Evolutionary conservation across 2,329 filamentous ascomycete species (phyloP).

Genomic region (Phialophora chinensis): DNA sequence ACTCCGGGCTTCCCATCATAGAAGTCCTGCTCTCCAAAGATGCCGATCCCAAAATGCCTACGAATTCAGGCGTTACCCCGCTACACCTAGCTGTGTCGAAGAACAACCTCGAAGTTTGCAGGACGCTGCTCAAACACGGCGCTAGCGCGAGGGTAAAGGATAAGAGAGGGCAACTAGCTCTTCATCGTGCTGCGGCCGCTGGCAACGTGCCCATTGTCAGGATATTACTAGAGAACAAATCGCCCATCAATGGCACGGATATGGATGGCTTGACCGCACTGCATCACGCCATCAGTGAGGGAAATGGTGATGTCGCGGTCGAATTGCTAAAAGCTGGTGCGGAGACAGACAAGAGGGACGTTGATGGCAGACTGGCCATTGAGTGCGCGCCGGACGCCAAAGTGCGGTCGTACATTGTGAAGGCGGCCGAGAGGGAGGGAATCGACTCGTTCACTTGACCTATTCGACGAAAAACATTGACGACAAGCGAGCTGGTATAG

Average conservation of each 20-base stretch:
- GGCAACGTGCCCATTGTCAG: conserved; percentile 88
- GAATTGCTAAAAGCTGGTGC: conserved; percentile 83
- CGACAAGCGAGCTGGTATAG: not conserved
- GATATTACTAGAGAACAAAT: conserved; percentile 73
- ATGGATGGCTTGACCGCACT: conserved; percentile 82
- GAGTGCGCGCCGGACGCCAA: conserved; percentile 86
- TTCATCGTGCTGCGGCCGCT: conserved; percentile 89
- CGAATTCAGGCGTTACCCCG: conserved; percentile 68
- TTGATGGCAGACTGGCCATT: conserved; percentile 72
- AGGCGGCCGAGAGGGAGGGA: conserved; percentile 81
- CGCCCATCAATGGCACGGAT: conserved; percentile 84
- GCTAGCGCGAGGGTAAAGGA: conserved; percentile 83
- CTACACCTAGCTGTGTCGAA: conserved; percentile 94
- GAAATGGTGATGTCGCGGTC: conserved; percentile 79
- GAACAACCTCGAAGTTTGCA: conserved; percentile 79
- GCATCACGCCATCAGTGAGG: conserved; percentile 72
- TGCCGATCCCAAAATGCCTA: conserved; percentile 54
- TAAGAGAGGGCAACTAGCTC: conserved; percentile 82
- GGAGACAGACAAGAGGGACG: conserved; percentile 77
- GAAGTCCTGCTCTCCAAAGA: conserved; percentile 54
- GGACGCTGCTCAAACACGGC: conserved; percentile 74
- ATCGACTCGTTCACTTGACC: conserved; percentile 63
- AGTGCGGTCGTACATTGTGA: conserved; percentile 76
- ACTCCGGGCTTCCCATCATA: conserved; percentile 53
- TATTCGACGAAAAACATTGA: not conserved